Conservation (phyloP, 345 rosid genomes). For the Moricandia moricandioides region DNA sequence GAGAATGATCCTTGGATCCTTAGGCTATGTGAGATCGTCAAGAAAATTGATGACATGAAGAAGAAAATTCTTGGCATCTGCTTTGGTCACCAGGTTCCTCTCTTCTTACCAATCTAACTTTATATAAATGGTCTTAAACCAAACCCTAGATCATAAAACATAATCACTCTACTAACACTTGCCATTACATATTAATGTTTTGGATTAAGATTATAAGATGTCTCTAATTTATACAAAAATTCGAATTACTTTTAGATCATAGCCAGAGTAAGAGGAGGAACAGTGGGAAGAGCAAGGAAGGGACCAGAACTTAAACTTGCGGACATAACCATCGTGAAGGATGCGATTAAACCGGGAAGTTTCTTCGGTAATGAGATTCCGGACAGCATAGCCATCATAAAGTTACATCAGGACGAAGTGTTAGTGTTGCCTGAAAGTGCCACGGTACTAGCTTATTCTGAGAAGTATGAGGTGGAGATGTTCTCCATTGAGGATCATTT, state of each 20-base stretch:
- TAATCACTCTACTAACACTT: no score
- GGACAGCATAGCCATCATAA: slow-evolving; percentile 50
- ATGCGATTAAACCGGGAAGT: slow-evolving; percentile 29
- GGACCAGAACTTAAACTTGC: slow-evolving; percentile 82
- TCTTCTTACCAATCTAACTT: neutral
- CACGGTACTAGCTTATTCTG: slow-evolving; percentile 68
- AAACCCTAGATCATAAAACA: no score
- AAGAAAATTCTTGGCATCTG: slow-evolving; percentile 83
- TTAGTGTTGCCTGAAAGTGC: slow-evolving; percentile 71
- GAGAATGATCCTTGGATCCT: slow-evolving; percentile 72
- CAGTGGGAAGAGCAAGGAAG: slow-evolving; percentile 58
- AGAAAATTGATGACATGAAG: slow-evolving; percentile 66
- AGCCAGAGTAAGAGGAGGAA: slow-evolving; percentile 85
- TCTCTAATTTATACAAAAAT: neutral
- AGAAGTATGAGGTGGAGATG: slow-evolving; percentile 78
- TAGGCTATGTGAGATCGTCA: slow-evolving; percentile 62
- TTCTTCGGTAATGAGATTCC: slow-evolving; percentile 48
- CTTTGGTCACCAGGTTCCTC: slow-evolving; percentile 93
- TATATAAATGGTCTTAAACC: neutral
- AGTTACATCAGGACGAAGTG: slow-evolving; percentile 85
- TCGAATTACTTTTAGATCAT: slow-evolving; percentile 47
- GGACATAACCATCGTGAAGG: slow-evolving; percentile 57
- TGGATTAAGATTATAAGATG: neutral
- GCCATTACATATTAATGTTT: neutral
- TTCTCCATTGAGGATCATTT: slow-evolving; percentile 56